phyloP scores from a whole-genome alignment of 1,139 yeast species.

The Pichia sp. region DNA sequence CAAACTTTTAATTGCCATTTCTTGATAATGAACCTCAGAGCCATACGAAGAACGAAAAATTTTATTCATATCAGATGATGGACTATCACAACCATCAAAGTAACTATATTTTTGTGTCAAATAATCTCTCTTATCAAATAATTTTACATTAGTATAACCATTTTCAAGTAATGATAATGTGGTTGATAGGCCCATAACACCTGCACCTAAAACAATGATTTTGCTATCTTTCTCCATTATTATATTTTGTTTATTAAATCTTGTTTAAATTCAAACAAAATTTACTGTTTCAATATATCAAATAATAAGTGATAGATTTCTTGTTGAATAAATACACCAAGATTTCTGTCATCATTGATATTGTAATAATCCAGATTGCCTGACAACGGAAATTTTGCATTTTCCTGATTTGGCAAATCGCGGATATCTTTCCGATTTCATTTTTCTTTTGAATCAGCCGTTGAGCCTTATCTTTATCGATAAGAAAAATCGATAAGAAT shows the following conservation, averaged over 20 bases:
- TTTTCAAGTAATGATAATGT: conserved; percentile 32
- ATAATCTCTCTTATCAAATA: conserved; percentile 33
- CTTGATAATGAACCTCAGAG: conserved; percentile 33
- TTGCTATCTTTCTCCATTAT: conserved; percentile 22
- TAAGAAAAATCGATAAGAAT: neutral
- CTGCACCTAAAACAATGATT: conserved; percentile 39
- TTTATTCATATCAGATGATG: conserved; percentile 38
- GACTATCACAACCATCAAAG: conserved; percentile 35
- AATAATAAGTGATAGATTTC: neutral
- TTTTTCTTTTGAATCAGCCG: neutral
- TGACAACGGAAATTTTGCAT: neutral
- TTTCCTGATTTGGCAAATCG: neutral
- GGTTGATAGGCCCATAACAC: conserved; percentile 43
- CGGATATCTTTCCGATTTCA: neutral
- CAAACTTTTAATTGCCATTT: conserved; percentile 34
- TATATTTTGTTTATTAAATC: neutral
- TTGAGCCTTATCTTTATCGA: neutral
- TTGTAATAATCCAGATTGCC: neutral
- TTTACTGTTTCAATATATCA: no score
- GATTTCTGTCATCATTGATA: neutral
- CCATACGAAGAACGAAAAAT: conserved; percentile 37
- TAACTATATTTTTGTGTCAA: conserved; percentile 26
- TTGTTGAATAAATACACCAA: no score
- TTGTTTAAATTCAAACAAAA: neutral
- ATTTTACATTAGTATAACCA: conserved; percentile 28